Percentiles rank a stretch among this genome's conserved stretches.
Conservation (phyloP, 345 rosid genomes). For the Bruguiera parviflora region DNA sequence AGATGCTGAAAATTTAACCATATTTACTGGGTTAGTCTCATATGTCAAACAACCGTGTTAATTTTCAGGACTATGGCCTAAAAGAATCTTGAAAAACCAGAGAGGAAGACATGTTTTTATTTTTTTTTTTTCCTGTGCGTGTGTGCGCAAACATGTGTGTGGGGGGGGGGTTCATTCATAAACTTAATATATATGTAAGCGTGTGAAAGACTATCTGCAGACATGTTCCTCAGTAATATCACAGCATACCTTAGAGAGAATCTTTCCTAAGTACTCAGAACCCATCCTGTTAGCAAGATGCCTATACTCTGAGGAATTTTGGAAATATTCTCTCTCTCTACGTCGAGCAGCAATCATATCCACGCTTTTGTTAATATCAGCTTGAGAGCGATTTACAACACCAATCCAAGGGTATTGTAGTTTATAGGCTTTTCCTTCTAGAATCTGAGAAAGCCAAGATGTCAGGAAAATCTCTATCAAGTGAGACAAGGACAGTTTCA, state of each 20-base stretch:
- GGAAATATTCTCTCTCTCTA: constrained; percentile 80
- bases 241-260: constrained; percentile 81
- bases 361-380: constrained; percentile 92
- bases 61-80: no score
- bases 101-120: no score
- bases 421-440: constrained; percentile 88
- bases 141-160: no score
- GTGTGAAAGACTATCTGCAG: background rate
- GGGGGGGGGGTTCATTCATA: no score
- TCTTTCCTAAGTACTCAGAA: constrained; percentile 82
- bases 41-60: no score
- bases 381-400: constrained; percentile 97
- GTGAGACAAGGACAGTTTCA: constrained; percentile 5
- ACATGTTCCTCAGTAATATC: background rate
- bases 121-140: no score
- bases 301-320: constrained; percentile 57
- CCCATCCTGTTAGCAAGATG: constrained; percentile 86
- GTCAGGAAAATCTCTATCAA: constrained; percentile 15
- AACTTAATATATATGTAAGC: background rate
- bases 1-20: constrained; percentile 60
- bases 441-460: constrained; percentile 47
- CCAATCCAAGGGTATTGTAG: constrained; percentile 94
- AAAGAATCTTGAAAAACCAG: no score
- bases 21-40: no score
- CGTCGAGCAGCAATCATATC: constrained; percentile 99